Evolutionary conservation across 2,329 filamentous ascomycete species (phyloP).

Genomic region (Cryphonectria parasitica): DNA sequence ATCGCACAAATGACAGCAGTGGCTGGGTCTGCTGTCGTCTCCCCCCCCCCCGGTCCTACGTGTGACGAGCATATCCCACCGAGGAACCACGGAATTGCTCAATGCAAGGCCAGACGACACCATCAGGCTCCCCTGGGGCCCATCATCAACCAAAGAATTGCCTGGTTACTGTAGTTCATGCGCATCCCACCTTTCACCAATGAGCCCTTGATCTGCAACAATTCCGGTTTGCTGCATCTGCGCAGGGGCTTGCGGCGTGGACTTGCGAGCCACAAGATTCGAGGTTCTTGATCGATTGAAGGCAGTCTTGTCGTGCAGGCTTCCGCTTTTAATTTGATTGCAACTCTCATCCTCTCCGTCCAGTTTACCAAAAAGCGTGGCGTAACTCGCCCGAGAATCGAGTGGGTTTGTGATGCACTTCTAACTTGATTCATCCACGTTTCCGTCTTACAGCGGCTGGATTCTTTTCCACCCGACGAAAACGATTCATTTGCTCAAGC

Average conservation of each 20-base stretch:
- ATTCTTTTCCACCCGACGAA: neutral
- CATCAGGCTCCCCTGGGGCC: neutral
- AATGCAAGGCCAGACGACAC: constrained; percentile 1
- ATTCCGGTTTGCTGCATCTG: neutral
- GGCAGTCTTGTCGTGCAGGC: constrained; percentile 14
- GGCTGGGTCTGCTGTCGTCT: constrained; percentile 2
- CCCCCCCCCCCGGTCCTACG: neutral
- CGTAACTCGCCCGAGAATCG: neutral
- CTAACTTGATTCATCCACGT: neutral
- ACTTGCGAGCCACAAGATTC: constrained; percentile 5
- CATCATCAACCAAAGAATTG: neutral
- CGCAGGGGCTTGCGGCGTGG: neutral
- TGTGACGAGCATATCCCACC: constrained; percentile 2
- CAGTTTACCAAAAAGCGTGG: neutral
- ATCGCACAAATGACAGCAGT: constrained; percentile 18
- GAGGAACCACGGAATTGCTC: neutral
- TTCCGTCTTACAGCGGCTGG: neutral
- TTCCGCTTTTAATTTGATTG: neutral
- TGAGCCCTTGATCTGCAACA: neutral
- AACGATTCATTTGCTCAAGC: neutral
- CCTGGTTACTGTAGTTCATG: neutral
- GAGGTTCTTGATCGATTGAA: constrained; percentile 11
- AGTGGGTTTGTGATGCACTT: neutral
- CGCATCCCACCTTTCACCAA: neutral
- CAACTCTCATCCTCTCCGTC: neutral